phyloP scores from a whole-genome alignment of 192 early-diverging fungal genomes.

The Umbelopsis sp. region DNA sequence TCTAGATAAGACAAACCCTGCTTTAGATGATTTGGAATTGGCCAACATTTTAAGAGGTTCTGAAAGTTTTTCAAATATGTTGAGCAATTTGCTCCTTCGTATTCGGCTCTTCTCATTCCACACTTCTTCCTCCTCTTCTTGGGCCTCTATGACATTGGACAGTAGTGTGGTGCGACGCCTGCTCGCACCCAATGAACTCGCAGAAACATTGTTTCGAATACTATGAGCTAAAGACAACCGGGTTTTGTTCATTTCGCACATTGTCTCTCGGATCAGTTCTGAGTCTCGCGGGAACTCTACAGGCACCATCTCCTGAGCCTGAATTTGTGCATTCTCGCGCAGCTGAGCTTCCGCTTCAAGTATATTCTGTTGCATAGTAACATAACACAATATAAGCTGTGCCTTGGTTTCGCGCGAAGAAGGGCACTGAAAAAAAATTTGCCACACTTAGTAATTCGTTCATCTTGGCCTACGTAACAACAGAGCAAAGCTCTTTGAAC shows the following conservation, averaged over 20 bases:
- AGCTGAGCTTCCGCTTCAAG: slow-evolving; percentile 13
- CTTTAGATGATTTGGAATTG: background rate
- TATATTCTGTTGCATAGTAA: slow-evolving; percentile 19
- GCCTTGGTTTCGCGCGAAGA: slow-evolving; percentile 17
- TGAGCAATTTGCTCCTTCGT: slow-evolving; percentile 6
- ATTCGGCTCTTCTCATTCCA: background rate
- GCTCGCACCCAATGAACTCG: background rate
- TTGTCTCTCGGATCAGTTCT: slow-evolving; percentile 13
- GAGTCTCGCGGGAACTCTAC: slow-evolving; percentile 1
- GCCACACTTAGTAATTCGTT: too few species aligned
- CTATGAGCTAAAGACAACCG: background rate
- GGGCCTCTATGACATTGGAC: background rate
- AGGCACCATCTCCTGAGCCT: slow-evolving; percentile 6
- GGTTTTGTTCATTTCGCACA: slow-evolving; percentile 10
- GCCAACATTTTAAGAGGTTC: slow-evolving; percentile 5
- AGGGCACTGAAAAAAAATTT: background rate
- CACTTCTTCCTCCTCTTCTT: slow-evolving; percentile 9
- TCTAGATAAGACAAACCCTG: background rate
- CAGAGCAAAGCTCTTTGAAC: too few species aligned
- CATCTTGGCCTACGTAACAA: too few species aligned
- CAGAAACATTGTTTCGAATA: slow-evolving; percentile 7
- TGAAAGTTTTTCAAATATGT: slow-evolving; percentile 16
- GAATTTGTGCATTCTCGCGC: background rate
- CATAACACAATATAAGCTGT: slow-evolving; percentile 14
- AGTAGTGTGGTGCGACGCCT: slow-evolving; percentile 7